Conservation (phyloP, 768 basidiomycete species). For the Pholiota conissans region DNA sequence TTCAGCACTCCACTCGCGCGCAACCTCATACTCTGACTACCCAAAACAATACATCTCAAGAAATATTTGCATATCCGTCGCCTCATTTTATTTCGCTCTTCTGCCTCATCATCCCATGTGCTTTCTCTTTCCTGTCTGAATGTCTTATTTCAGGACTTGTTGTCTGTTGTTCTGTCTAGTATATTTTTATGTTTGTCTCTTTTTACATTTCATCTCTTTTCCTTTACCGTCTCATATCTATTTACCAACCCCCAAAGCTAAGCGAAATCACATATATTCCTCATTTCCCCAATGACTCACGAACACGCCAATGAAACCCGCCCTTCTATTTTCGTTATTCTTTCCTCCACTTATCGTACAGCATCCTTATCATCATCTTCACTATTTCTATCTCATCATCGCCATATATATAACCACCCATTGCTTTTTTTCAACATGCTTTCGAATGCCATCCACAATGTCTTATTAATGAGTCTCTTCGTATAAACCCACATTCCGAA, state of each 20-base stretch:
- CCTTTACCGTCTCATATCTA: conserved; percentile 9
- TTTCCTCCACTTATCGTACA: conserved; percentile 2
- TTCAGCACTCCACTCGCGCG: conserved; percentile 1
- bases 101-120: conserved; percentile 9
- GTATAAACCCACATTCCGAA: conserved; percentile 15
- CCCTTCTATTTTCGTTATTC: background rate
- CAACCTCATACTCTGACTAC: background rate
- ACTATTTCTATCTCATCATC: conserved; percentile 17
- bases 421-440: conserved; percentile 14
- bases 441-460: conserved; percentile 16
- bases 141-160: conserved; percentile 23
- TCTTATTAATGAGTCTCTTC: conserved; percentile 15
- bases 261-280: background rate
- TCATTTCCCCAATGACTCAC: background rate
- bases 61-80: conserved; percentile 19
- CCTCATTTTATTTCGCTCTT: conserved; percentile 17
- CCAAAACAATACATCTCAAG: conserved; percentile 13
- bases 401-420: conserved; percentile 20
- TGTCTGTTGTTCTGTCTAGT: conserved; percentile 26
- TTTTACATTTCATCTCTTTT: conserved; percentile 13
- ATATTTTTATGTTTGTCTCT: conserved; percentile 12
- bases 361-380: conserved; percentile 10
- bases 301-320: conserved; percentile 1
- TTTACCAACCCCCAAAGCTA: conserved; percentile 3
- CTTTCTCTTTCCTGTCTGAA: conserved; percentile 15